Evolutionary conservation across 2,329 filamentous ascomycete genomes (phyloP).

Genomic region (Trichophyton benhamiae): DNA sequence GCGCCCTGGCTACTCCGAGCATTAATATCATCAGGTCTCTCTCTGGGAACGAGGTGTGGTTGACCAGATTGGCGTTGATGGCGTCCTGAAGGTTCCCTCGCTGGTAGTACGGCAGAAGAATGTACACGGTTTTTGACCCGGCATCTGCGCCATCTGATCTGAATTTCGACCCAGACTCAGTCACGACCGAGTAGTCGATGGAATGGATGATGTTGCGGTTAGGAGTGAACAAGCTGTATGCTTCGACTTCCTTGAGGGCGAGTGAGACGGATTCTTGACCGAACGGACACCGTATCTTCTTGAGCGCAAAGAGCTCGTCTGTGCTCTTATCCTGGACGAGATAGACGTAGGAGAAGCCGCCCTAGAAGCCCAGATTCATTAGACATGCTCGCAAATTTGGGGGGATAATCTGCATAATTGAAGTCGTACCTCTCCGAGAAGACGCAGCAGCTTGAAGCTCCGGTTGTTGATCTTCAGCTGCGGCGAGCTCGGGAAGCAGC

Average conservation of each 20-base stretch:
- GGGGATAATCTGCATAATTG: not conserved
- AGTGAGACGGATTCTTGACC: slow-evolving; percentile 90
- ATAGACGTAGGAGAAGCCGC: slow-evolving; percentile 98
- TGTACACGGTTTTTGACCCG: slow-evolving; percentile 85
- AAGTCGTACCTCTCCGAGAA: slow-evolving; percentile 69
- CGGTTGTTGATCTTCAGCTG: slow-evolving; percentile 90
- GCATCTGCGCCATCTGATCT: slow-evolving; percentile 46
- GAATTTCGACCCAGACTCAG: slow-evolving; percentile 49
- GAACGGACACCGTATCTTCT: slow-evolving; percentile 98
- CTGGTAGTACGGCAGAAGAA: slow-evolving; percentile 88
- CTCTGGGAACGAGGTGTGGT: slow-evolving; percentile 83
- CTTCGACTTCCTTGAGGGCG: slow-evolving; percentile 93
- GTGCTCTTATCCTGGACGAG: slow-evolving; percentile 83
- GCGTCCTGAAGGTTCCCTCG: slow-evolving; percentile 93
- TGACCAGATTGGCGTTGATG: slow-evolving; percentile 97
- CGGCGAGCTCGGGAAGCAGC: slow-evolving; percentile 88
- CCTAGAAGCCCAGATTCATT: slow-evolving; percentile 31
- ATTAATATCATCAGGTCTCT: slow-evolving; percentile 78
- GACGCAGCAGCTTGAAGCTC: slow-evolving; percentile 87
- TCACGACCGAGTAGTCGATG: slow-evolving; percentile 69
- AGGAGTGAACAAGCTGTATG: slow-evolving; percentile 78
- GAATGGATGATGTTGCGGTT: slow-evolving; percentile 76
- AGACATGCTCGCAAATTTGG: not conserved
- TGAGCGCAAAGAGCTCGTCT: slow-evolving; percentile 79
- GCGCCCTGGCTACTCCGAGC: slow-evolving; percentile 75